Base-by-base conservation (phyloP, 352 stramenopile genomes). In the Phytophthora capsici region DNA sequence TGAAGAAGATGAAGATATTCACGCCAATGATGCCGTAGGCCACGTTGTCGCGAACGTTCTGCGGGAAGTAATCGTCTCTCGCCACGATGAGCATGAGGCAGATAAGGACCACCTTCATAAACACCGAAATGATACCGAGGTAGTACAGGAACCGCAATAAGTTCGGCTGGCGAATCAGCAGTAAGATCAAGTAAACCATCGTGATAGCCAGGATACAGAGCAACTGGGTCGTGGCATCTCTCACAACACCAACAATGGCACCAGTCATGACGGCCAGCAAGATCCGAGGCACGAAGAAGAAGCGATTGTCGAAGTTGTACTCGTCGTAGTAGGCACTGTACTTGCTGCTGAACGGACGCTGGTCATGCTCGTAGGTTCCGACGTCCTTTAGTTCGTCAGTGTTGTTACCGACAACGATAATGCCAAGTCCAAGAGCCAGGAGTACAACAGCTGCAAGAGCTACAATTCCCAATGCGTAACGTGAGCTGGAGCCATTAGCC, bases 231-330 rank as follows among this genome's bases (percentile, higher is more conserved):
- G 74, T 92, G 25, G 84, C 70, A 56, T 92, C 69, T 6, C 78
- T 75, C 30, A 96, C 69, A 37, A 89, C 66, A 7, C 88, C 88
- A 19, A 96, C 85, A 16, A 95, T 69, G 16, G 78, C 76, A 34
- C 88, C 88, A 0, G 86, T 94, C n/a, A 63, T 46, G 0, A 95
- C 68, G 2, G 88, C 82, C 17, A 95, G 65, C 34, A 93, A 40
- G 56, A 93, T 93, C 0, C 86, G 78, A 6, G 82, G 83, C 20
- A 95, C 75, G 58, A 96, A 96, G 66, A 96, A 96, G 64, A 89
- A 95, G 16, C 88, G 86, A 62, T 96, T 95, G 61, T 93, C 82
- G 30, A 92, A 93, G 69, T 94, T 95, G 80, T 93, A 95, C 78
- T 95, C 86, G 54, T 94, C 87, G 50, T 95, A 96, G 75, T 93